Evolutionary conservation across 345 rosid genomes (phyloP).

Genomic region (Salix suchowensis): DNA sequence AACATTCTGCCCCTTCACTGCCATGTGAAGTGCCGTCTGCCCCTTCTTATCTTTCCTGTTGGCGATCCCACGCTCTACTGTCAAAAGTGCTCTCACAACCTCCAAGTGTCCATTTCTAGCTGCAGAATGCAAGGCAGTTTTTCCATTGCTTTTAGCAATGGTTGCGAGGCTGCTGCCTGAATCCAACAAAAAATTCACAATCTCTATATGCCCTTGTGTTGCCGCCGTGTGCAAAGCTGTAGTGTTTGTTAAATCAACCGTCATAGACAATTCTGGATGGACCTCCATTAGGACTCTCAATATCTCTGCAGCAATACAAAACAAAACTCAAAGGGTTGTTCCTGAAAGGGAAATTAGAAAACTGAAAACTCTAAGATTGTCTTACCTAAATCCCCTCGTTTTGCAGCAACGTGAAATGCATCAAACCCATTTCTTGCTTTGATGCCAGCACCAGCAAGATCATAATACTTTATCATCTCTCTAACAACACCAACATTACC

Average conservation of each 20-base stretch:
- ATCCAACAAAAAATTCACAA: constrained; percentile 60
- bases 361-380: background rate
- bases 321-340: background rate
- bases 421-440: constrained; percentile 92
- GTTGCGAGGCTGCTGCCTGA: constrained; percentile 79
- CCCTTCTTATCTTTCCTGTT: constrained; percentile 79
- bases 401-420: constrained; percentile 92
- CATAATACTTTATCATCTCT: constrained; percentile 73
- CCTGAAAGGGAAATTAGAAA: background rate
- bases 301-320: constrained; percentile 44
- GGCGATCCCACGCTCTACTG: constrained; percentile 51
- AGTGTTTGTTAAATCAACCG: constrained; percentile 82
- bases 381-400: constrained; percentile 85
- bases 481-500: constrained; percentile 68
- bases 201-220: constrained; percentile 76
- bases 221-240: constrained; percentile 92
- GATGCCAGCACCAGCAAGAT: constrained; percentile 68
- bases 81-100: constrained; percentile 64
- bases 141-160: constrained; percentile 84
- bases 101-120: constrained; percentile 81
- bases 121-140: constrained; percentile 87
- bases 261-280: constrained; percentile 83
- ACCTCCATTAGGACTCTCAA: constrained; percentile 60
- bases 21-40: constrained; percentile 96
- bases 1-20: constrained; percentile 71